phyloP scores from a whole-genome alignment of 2,329 filamentous ascomycete species.

The Penicillium sp. region DNA sequence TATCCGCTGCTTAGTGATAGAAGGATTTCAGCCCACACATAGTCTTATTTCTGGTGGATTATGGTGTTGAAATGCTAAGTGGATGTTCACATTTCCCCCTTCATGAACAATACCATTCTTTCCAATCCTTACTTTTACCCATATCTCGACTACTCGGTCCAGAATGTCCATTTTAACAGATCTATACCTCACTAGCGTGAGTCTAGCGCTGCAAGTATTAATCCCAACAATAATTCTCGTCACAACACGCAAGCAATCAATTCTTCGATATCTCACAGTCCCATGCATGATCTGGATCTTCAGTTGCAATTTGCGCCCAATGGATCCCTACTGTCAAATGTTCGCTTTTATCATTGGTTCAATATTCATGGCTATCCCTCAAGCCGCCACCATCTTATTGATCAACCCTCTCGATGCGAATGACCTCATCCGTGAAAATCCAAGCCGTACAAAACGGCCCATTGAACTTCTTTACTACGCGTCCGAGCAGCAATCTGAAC shows the following conservation, averaged over 20 bases:
- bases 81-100: no score
- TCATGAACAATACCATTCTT: no score
- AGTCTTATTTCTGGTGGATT: no score
- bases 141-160: not conserved
- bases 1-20: no score
- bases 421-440: not conserved
- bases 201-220: not conserved
- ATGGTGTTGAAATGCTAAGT: no score
- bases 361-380: not conserved
- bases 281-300: conserved; percentile 1
- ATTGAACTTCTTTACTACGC: not conserved
- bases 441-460: not conserved
- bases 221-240: not conserved
- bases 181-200: not conserved
- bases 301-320: not conserved
- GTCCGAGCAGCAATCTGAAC: not conserved
- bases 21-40: no score
- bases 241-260: not conserved
- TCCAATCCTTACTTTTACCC: no score
- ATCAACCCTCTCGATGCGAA: conserved; percentile 7
- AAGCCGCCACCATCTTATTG: conserved; percentile 7
- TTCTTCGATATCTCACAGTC: conserved; percentile 1
- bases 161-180: not conserved
- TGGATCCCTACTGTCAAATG: not conserved
- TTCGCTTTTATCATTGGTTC: not conserved